These are phyloP conservation scores for Penicillium sp. DNA, from an alignment of 2,329 filamentous ascomycete genomes.

Conservation along the genomic window DNA sequence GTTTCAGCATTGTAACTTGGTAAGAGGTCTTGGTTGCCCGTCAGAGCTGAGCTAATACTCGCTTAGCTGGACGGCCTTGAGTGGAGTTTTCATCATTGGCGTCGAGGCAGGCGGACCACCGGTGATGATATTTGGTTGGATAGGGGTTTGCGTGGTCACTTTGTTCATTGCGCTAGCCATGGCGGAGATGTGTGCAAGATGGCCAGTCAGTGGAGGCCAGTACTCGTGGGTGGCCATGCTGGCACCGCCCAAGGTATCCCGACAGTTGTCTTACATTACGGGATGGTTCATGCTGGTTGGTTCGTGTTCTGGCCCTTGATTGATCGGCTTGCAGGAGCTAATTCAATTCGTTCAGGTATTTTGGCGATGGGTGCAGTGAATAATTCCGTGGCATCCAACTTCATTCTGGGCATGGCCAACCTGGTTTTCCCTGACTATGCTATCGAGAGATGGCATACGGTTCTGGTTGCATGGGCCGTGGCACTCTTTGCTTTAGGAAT, in stretches of 20 bases:
- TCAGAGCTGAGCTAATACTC: not conserved
- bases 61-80: constrained; percentile 53
- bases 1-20: constrained; percentile 57
- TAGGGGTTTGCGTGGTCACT: constrained; percentile 51
- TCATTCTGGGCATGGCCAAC: constrained; percentile 55
- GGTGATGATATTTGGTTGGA: constrained; percentile 56
- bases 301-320: constrained; percentile 13
- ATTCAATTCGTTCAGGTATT: constrained; percentile 13
- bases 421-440: constrained; percentile 51
- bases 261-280: constrained; percentile 43
- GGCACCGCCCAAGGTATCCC: constrained; percentile 47
- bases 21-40: constrained; percentile 5
- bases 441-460: constrained; percentile 58
- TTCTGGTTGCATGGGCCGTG: constrained; percentile 53
- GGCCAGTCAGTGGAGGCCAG: constrained; percentile 55
- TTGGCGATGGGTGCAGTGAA: constrained; percentile 55
- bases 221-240: constrained; percentile 58
- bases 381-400: constrained; percentile 55
- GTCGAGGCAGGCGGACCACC: constrained; percentile 55
- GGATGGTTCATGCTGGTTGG: constrained; percentile 45
- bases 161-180: constrained; percentile 55
- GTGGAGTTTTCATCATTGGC: constrained; percentile 55
- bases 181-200: constrained; percentile 57
- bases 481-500: constrained; percentile 44
- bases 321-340: not conserved